Evolutionary conservation across 257 asterid species (phyloP).

Genomic region (Fraxinus anomala): DNA sequence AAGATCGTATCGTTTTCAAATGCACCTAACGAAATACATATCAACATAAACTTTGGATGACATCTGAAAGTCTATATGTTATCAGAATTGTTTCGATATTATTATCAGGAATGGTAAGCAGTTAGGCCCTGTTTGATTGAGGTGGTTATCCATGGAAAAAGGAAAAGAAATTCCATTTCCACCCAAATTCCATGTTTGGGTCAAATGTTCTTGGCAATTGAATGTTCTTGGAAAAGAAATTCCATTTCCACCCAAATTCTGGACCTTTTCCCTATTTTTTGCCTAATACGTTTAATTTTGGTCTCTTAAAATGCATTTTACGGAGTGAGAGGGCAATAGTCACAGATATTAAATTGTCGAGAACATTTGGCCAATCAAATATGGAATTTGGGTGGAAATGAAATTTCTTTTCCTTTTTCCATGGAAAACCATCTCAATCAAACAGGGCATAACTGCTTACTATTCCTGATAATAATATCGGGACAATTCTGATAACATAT

Average conservation of each 20-base stretch:
- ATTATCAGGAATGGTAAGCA: neutral
- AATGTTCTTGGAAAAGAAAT: too few species aligned
- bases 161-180: too few species aligned
- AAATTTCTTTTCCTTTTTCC: too few species aligned
- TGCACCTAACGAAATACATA: neutral
- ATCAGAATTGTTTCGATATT: slow-evolving; percentile 9
- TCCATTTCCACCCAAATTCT: neutral
- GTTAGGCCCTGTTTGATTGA: too few species aligned
- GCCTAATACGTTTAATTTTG: slow-evolving; percentile 39
- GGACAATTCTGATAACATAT: slow-evolving; percentile 2
- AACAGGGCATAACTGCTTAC: neutral
- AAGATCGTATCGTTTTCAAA: slow-evolving; percentile 2
- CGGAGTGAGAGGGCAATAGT: slow-evolving; percentile 98
- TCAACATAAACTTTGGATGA: too few species aligned
- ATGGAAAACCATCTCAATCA: too few species aligned
- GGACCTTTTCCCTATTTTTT: neutral
- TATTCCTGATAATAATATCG: neutral
- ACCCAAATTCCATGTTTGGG: too few species aligned
- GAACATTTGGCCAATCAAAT: too few species aligned
- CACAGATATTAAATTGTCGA: slow-evolving; percentile 52
- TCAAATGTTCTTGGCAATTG: too few species aligned
- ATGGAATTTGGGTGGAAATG: too few species aligned
- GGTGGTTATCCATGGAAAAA: too few species aligned
- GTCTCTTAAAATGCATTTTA: slow-evolving; percentile 41
- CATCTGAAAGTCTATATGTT: neutral